Percentiles rank a stretch among this genome's conserved stretches.
Conservation (phyloP, 1,284 basidiomycete genomes). For the Apiotrichum porosum region DNA sequence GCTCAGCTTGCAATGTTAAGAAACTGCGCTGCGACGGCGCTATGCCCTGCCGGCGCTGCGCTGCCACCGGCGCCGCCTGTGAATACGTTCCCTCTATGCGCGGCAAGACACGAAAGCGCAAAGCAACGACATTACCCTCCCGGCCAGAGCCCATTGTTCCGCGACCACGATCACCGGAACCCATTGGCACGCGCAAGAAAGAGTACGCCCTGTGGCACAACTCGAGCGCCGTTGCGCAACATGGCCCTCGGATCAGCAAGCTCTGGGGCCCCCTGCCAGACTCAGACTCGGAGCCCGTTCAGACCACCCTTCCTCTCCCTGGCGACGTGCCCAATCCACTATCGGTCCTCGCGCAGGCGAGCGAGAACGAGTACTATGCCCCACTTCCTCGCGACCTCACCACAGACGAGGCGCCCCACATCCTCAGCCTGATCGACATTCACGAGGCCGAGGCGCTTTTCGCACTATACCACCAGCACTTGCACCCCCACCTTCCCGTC, state of each 20-base stretch:
- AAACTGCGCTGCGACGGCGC: constrained; percentile 29
- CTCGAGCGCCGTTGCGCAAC: background rate
- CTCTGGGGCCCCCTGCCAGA: background rate
- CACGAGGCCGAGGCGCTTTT: constrained; percentile 35
- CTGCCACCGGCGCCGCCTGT: constrained; percentile 11
- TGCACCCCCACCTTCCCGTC: constrained; percentile 33
- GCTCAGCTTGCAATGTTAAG: constrained; percentile 24
- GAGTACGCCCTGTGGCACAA: constrained; percentile 12
- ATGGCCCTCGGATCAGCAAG: constrained; percentile 1
- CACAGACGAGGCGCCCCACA: constrained; percentile 33
- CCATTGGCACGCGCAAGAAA: background rate
- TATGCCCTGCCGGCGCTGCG: constrained; percentile 29
- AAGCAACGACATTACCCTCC: background rate
- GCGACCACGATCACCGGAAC: background rate
- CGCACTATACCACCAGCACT: constrained; percentile 24
- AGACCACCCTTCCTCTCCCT: constrained; percentile 30
- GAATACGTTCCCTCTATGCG: constrained; percentile 28
- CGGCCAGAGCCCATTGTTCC: background rate
- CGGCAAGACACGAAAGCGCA: constrained; percentile 29
- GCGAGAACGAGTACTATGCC: constrained; percentile 22
- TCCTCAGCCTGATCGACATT: constrained; percentile 26
- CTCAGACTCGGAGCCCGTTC: background rate
- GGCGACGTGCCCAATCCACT: constrained; percentile 29
- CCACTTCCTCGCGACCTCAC: constrained; percentile 20
- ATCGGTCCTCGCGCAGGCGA: constrained; percentile 24